A percentile compares a stretch with the other conserved stretches of the same genome.
phyloP scores from a whole-genome alignment of 1,284 basidiomycete species.

The Sporisorium scitamineum region DNA sequence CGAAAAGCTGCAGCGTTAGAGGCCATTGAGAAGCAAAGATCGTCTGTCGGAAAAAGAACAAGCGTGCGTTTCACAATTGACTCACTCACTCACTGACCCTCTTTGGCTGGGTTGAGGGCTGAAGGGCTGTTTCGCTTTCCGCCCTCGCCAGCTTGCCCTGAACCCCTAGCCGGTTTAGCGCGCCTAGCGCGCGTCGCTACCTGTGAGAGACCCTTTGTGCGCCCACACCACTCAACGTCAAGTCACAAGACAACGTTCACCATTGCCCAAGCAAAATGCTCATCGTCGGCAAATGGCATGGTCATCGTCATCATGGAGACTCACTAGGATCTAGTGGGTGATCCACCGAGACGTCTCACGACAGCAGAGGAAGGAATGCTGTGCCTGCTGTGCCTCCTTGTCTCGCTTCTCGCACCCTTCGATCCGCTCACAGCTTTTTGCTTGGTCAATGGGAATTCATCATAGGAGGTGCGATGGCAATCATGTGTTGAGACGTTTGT shows the following conservation, averaged over 20 bases:
- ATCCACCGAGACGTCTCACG: too few relatives aligned
- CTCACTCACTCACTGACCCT: background rate
- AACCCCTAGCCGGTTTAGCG: conserved; percentile 28
- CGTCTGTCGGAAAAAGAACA: too few relatives aligned
- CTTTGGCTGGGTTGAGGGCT: background rate
- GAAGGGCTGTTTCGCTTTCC: conserved; percentile 1
- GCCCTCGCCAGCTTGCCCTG: conserved; percentile 13
- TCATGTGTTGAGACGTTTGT: too few relatives aligned
- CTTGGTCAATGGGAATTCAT: too few relatives aligned
- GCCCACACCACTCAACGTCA: background rate
- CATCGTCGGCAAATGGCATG: background rate
- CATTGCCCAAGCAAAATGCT: background rate
- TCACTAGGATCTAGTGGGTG: too few relatives aligned
- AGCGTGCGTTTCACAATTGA: background rate
- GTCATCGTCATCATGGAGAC: background rate
- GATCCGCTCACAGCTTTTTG: background rate
- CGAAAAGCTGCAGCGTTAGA: too few relatives aligned
- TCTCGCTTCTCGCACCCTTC: conserved; percentile 3
- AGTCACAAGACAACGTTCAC: background rate
- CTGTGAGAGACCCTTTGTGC: background rate
- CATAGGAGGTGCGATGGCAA: too few relatives aligned
- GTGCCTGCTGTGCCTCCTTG: background rate
- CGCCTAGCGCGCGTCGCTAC: conserved; percentile 15
- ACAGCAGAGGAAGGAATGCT: background rate
- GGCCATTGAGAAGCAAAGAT: too few relatives aligned